Base-by-base conservation (phyloP, 202 grass and related monocot species). In the Musa balbisiana region DNA sequence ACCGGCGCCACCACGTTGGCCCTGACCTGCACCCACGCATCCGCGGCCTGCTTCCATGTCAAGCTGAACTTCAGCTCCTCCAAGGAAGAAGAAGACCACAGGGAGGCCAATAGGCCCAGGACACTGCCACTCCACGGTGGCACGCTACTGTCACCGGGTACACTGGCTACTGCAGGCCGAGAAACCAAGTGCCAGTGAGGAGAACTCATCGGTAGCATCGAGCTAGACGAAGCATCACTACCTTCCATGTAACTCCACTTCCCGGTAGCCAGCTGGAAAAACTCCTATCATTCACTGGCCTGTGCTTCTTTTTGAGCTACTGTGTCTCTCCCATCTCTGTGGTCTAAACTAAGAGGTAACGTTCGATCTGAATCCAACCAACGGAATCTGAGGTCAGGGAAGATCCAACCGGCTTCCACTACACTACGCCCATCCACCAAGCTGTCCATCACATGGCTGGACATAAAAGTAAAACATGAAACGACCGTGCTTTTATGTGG, bases 1-100 rank as follows among this genome's bases (percentile, higher is more conserved):
- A 76, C 15, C 12, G 84, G 84, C 53, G 79, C 71, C 52, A 87
- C 51, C 54, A 80, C 65, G 14, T 49, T 51, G 13, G 17, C 56
- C 55, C 80, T 27, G 10, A 76, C 16, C 23, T 53, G 63, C 76
- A 51, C 20, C 76, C 62, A 67, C 29, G 55, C 3, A 10, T 1
- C 55, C 14, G 16, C 26, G 8, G 62, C 49, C 27, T 63, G 73
- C 9, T 51, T 27, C 73, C 56, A 60, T 6, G 3, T 21, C 3
- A 60, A 17, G 56, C 56, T 19, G 8, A 60, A 9, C 3, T 16
- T 21, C 51, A 54, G 51, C 25, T 13, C 65, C 71, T 25, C 71
- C 51, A 25, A 12, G 2, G 52, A 11, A 11, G 65, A 23, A 26
- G 65, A 11, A 12, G 71, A 53, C 21, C 20, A 52, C 71, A 73